Percentiles rank a stretch among this genome's conserved stretches.
Conservation (phyloP, 1,139 yeast species). For the Yamadazyma triangularis region DNA sequence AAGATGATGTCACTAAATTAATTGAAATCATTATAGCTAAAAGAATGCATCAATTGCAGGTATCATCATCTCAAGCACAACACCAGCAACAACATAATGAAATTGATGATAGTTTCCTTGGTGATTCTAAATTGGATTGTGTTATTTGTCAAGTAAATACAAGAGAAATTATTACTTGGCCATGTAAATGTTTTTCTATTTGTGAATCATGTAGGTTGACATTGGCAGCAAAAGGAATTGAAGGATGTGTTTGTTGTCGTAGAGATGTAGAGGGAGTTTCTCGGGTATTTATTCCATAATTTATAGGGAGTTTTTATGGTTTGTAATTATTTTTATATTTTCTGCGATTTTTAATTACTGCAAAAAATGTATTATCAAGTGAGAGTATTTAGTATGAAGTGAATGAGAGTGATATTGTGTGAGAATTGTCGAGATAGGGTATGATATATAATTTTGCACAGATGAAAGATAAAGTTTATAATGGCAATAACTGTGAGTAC, state of each 20-base stretch:
- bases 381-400: too few relatives aligned
- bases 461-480: too few relatives aligned
- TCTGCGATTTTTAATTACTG: neutral
- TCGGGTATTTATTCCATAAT: slow-evolving; percentile 48
- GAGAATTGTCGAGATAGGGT: too few relatives aligned
- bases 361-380: neutral
- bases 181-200: slow-evolving; percentile 83
- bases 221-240: slow-evolving; percentile 69
- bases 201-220: slow-evolving; percentile 81
- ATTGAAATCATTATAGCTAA: slow-evolving; percentile 19
- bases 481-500: too few relatives aligned
- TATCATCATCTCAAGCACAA: slow-evolving; percentile 2
- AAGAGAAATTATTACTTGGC: slow-evolving; percentile 85
- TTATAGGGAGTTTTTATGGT: neutral
- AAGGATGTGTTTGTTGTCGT: slow-evolving; percentile 84
- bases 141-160: slow-evolving; percentile 77
- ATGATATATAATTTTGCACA: too few relatives aligned
- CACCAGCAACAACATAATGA: slow-evolving; percentile 1
- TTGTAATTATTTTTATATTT: neutral
- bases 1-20: slow-evolving; percentile 21
- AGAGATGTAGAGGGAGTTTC: slow-evolving; percentile 59
- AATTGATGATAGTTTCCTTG: slow-evolving; percentile 4
- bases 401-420: too few relatives aligned
- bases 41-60: slow-evolving; percentile 9
- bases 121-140: slow-evolving; percentile 43